Conservation (phyloP, 2,329 filamentous ascomycete species). For the Penicillium glabrum region DNA sequence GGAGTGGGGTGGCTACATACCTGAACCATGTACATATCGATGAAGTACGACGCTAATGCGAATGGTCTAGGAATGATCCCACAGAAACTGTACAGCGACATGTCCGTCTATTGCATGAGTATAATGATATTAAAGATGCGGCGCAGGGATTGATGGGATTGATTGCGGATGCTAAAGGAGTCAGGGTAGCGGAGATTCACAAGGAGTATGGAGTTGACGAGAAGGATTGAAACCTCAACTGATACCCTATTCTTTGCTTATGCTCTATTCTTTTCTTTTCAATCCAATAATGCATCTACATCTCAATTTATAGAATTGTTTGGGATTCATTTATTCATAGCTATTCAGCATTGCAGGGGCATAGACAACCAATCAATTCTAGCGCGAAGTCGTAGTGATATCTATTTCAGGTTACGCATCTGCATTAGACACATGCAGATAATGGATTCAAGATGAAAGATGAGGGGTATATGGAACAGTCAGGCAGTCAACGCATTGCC, state of each 20-base stretch:
- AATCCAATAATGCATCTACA: no score
- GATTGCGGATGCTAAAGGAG: conserved; percentile 64
- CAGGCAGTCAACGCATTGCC: background rate
- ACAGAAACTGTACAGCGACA: conserved; percentile 60
- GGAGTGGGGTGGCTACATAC: background rate
- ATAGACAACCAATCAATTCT: background rate
- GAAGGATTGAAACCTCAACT: background rate
- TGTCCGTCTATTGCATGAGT: conserved; percentile 65
- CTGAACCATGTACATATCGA: background rate
- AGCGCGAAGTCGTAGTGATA: background rate
- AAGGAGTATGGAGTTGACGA: conserved; percentile 40
- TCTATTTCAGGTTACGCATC: background rate
- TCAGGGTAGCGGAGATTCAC: conserved; percentile 49
- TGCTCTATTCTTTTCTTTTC: background rate
- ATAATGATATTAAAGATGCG: conserved; percentile 71
- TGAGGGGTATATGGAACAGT: background rate
- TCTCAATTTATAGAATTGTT: background rate
- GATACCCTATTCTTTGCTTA: background rate
- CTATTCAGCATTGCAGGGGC: background rate
- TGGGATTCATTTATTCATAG: background rate
- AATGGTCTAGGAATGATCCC: conserved; percentile 38
- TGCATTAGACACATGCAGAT: background rate
- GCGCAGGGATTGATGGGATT: conserved; percentile 66
- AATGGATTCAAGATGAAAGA: background rate
- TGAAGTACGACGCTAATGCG: background rate